Percentiles rank a stretch among this genome's conserved stretches.
These are phyloP conservation scores for Neodidymelliopsis sp. DNA, from an alignment of 2,329 filamentous ascomycete species.

Conservation along the genomic window DNA sequence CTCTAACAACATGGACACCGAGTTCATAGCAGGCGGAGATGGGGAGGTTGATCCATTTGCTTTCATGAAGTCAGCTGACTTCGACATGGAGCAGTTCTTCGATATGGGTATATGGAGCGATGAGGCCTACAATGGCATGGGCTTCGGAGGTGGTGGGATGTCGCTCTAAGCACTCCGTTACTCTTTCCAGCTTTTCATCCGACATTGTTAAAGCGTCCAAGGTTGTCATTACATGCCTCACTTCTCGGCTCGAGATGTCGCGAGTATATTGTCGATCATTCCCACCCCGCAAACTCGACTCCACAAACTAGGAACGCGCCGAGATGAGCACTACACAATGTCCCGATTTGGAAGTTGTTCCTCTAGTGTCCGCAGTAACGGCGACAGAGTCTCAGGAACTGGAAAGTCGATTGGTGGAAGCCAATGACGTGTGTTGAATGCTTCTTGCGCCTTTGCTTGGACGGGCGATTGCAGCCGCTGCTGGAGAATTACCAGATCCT, in stretches of 20 bases:
- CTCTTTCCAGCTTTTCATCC: background rate
- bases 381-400: background rate
- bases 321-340: background rate
- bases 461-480: background rate
- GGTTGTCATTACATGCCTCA: background rate
- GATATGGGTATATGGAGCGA: conserved; percentile 44
- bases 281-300: conserved; percentile 11
- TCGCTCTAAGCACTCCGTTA: background rate
- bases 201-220: too few species aligned
- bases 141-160: conserved; percentile 30
- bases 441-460: conserved; percentile 1
- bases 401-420: conserved; percentile 11
- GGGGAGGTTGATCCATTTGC: conserved; percentile 28
- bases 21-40: background rate
- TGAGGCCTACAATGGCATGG: conserved; percentile 37
- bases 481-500: background rate
- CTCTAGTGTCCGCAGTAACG: background rate
- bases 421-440: conserved; percentile 2
- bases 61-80: conserved; percentile 34
- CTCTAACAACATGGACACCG: conserved; percentile 8
- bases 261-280: conserved; percentile 16
- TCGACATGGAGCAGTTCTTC: conserved; percentile 47
- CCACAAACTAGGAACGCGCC: conserved; percentile 5
- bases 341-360: background rate
- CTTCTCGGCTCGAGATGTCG: conserved; percentile 16